Evolutionary conservation across 192 early-diverging fungal species (phyloP), one percentile per base, ranked within the genome.

Genomic region (Gonapodya prolifera): DNA sequence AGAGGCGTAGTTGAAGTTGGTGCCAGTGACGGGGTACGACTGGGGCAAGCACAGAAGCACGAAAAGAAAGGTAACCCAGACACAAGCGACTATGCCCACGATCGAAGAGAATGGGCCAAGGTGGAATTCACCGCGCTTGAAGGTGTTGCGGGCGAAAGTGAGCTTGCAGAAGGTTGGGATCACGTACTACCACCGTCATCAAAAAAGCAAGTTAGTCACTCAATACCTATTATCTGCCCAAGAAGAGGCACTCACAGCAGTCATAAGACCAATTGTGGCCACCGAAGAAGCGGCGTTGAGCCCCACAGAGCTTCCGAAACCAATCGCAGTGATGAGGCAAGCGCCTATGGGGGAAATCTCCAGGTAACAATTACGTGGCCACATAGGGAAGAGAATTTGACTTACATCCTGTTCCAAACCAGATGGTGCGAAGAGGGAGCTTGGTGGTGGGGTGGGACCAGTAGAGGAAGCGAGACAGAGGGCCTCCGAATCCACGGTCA

Each of bases 401-500:
- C 70, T 74, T 79, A 69, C 83, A 75, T 17, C 79, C 0, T n/a
- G 82, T 81, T 36, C 82, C 80, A 32, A 86, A 32, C 83, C 84
- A 87, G 34, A 87, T 81, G 34, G 80, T 69, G 45, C 81, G 80
- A 70, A 86, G 69, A 45, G 87, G 87, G 77, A 85, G 82, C 33
- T 79, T 77, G 75, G 83, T 77, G 30, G 74, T 75, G 13, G 34
- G 17, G 82, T 88, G 74, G 69, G 69, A 29, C 77, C 78, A 83
- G 79, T 80, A 82, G 8, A 28, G 35, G 34, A 82, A 84, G 34
- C 70, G 74, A 34, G 87, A 85, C 33, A 88, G 79, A 29, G 82
- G 83, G 29, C 82, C 81, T 16, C 45, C 45, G 45, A 61, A 61
- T 16, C 45, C 45, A 8, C 45, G 8, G 79, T 87, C 86, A 69